Base-by-base conservation (phyloP, 352 stramenopile genomes). In the Phytophthora idaei region DNA sequence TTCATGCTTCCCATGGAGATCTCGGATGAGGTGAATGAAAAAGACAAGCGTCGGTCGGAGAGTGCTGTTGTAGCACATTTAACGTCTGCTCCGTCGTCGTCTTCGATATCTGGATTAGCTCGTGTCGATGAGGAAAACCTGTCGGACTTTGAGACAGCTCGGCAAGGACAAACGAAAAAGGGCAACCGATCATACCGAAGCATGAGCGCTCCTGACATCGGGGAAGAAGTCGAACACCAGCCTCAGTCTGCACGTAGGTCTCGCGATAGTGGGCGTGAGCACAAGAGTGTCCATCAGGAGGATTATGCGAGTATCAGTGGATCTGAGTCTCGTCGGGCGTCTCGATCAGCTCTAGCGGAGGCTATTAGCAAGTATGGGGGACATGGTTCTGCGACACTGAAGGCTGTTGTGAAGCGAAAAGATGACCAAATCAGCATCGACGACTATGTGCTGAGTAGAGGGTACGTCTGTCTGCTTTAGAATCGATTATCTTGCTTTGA, bases 1-100 rank as follows among this genome's bases (percentile, higher is more conserved):
- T 96, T 96, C 58, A 96, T 96, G 88, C 80, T 78, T 15, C 85
- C 86, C 0, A 90, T 94, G 64, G 86, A 92, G 47, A 81, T 92
- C 29, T 89, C 81, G 4, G 83, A 87, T 51, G 81, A 92, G 34
- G 65, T 80, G 11, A 81, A 76, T 21, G 77, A 80, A 8, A 76
- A 81, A 34, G 69, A 86, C 8, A 89, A 90, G 29, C 65, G 71
- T 2, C 61, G 78, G 41, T 81, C 73, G 5, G 80, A 83, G 31
- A 83, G 69, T 37, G 64, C 62, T 7, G 66, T 82, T 52, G 71
- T 84, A 5, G 80, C 80, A 4, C 78, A 83, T 44, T 53, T 87
- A 44, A 78, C 78, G 6, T 80, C 73, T 1, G 53, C 67, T 8
- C 76, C 77, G 4, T 77, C 73, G 5, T 84, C 75, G 1, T 86